phyloP scores from a whole-genome alignment of 176 grass and related monocot species.

The Thinopyrum elongatum region DNA sequence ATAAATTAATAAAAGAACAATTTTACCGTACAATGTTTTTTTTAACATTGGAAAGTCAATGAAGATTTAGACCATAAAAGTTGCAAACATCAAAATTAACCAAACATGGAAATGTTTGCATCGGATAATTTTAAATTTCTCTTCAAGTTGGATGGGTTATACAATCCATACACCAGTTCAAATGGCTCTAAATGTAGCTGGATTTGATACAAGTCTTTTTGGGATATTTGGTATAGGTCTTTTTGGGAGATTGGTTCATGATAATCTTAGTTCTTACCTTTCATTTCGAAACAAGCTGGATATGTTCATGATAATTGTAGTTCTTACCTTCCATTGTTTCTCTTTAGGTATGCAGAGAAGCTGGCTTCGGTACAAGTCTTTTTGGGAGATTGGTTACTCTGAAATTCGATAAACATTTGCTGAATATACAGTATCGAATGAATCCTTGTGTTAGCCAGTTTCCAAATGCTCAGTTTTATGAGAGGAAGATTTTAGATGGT shows the following conservation, averaged over 20 bases:
- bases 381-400: conserved; percentile 69
- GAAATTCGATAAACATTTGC: conserved; percentile 52
- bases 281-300: not conserved
- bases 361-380: conserved; percentile 69
- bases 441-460: conserved; percentile 30
- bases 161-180: not conserved
- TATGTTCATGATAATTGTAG: not conserved
- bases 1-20: not conserved
- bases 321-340: not conserved
- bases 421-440: conserved; percentile 89
- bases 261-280: no score
- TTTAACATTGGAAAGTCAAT: not conserved
- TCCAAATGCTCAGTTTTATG: not conserved
- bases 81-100: not conserved
- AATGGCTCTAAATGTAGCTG: conserved; percentile 42
- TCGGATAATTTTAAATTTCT: not conserved
- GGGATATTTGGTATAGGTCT: conserved; percentile 6
- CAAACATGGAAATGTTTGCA: not conserved
- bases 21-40: not conserved
- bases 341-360: conserved; percentile 60
- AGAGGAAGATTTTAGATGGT: not conserved
- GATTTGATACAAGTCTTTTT: conserved; percentile 49
- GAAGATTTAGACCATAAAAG: not conserved
- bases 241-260: conserved; percentile 59
- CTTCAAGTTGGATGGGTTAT: not conserved